Percentiles rank a stretch among this genome's conserved stretches.
Conservation (phyloP, 495 filamentous ascomycete species). For the Entonaema liquescens region DNA sequence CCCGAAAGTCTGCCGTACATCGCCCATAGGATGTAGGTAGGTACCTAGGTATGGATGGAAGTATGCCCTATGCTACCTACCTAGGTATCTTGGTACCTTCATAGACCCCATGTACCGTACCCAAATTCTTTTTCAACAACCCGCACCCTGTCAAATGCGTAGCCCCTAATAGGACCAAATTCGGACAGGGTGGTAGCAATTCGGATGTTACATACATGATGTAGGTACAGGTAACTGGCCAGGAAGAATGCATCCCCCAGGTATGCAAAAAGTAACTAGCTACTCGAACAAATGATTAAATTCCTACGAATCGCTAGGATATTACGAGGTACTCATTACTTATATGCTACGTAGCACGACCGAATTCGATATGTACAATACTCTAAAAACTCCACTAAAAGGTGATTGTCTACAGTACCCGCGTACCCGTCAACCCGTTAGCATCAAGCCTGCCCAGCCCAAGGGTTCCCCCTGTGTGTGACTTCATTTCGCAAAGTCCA, state of each 20-base stretch:
- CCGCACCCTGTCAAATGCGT: constrained; percentile 18
- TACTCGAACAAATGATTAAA: not conserved
- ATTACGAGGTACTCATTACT: constrained; percentile 26
- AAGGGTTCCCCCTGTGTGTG: constrained; percentile 37
- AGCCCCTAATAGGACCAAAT: constrained; percentile 17
- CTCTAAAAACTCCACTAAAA: constrained; percentile 14
- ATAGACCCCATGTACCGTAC: not conserved
- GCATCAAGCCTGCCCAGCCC: constrained; percentile 11
- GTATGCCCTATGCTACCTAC: not conserved
- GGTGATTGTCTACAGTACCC: constrained; percentile 36
- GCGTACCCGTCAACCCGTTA: constrained; percentile 40
- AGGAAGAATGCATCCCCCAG: constrained; percentile 17
- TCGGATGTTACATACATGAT: constrained; percentile 34
- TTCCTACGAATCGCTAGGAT: constrained; percentile 1
- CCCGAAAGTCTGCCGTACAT: not conserved
- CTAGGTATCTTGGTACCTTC: not conserved
- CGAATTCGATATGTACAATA: constrained; percentile 15
- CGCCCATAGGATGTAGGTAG: not conserved
- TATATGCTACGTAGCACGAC: constrained; percentile 10
- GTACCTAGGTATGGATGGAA: constrained; percentile 1
- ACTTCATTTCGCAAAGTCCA: constrained; percentile 43
- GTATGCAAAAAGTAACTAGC: constrained; percentile 11
- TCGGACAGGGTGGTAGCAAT: constrained; percentile 26
- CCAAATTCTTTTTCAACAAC: constrained; percentile 7
- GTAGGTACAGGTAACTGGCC: constrained; percentile 26